phyloP scores from a whole-genome alignment of 495 filamentous ascomycete genomes.

The Neurospora tetraspora region DNA sequence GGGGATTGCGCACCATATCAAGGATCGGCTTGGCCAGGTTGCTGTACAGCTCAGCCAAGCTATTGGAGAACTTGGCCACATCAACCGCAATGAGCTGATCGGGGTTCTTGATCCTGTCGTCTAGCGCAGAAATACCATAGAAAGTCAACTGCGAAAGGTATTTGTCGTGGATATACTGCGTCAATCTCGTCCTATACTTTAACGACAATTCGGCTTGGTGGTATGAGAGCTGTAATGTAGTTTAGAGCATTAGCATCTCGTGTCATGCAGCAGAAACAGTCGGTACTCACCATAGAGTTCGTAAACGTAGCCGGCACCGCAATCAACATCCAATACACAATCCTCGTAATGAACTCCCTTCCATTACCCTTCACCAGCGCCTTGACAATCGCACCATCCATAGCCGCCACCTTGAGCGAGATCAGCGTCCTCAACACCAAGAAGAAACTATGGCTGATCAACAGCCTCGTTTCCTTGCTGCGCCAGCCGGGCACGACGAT shows the following conservation, averaged over 20 bases:
- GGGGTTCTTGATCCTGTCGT: constrained; percentile 97
- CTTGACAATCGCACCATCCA: constrained; percentile 88
- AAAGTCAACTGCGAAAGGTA: constrained; percentile 96
- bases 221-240: constrained; percentile 65
- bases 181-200: constrained; percentile 84
- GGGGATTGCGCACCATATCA: constrained; percentile 57
- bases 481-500: constrained; percentile 86
- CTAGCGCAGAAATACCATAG: constrained; percentile 88
- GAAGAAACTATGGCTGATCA: constrained; percentile 77
- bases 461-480: constrained; percentile 76
- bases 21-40: constrained; percentile 93
- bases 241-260: constrained; percentile 1
- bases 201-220: constrained; percentile 92
- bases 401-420: constrained; percentile 89
- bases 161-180: constrained; percentile 82
- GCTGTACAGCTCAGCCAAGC: constrained; percentile 87
- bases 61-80: constrained; percentile 91
- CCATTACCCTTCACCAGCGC: constrained; percentile 84
- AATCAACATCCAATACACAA: constrained; percentile 98
- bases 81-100: constrained; percentile 97
- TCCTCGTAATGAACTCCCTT: constrained; percentile 75
- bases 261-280: not conserved
- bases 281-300: constrained; percentile 80
- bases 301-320: constrained; percentile 97
- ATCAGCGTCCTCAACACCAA: constrained; percentile 78